phyloP scores from a whole-genome alignment of 2,329 filamentous ascomycete genomes.

The Epichloe sylvatica region DNA sequence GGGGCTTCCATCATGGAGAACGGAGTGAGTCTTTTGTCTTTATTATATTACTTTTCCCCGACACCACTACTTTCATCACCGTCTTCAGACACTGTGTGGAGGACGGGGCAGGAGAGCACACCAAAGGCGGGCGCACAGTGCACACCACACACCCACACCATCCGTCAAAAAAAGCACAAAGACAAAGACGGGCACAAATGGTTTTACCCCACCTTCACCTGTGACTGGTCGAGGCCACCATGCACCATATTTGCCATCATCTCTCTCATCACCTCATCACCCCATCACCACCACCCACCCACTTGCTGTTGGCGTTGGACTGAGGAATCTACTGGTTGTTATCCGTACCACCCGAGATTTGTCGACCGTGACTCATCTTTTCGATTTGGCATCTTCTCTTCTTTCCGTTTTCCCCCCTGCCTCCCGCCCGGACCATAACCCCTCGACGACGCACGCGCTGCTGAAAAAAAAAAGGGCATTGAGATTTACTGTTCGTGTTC shows the following conservation, averaged over 20 bases:
- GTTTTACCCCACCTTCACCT: constrained; percentile 8
- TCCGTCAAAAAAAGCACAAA: not conserved
- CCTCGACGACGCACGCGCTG: not conserved
- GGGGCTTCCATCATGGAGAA: constrained; percentile 10
- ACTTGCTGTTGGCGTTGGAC: not conserved
- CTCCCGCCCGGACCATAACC: not conserved
- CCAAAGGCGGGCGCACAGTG: not conserved
- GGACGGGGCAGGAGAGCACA: not conserved
- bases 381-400: not conserved
- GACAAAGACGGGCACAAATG: constrained; percentile 3
- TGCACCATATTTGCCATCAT: constrained; percentile 3
- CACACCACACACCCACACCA: not conserved
- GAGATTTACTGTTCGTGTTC: constrained; percentile 1
- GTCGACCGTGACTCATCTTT: not conserved
- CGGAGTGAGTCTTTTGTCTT: constrained; percentile 7
- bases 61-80: not conserved
- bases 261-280: not conserved
- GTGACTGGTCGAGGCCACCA: constrained; percentile 6
- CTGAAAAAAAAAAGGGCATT: not conserved
- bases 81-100: not conserved
- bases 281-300: constrained; percentile 1
- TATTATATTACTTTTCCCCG: not conserved
- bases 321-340: not conserved
- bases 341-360: not conserved
- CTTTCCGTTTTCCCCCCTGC: not conserved